Base-by-base conservation (phyloP, 2,329 filamentous ascomycete species). In the Saccharata proteae region DNA sequence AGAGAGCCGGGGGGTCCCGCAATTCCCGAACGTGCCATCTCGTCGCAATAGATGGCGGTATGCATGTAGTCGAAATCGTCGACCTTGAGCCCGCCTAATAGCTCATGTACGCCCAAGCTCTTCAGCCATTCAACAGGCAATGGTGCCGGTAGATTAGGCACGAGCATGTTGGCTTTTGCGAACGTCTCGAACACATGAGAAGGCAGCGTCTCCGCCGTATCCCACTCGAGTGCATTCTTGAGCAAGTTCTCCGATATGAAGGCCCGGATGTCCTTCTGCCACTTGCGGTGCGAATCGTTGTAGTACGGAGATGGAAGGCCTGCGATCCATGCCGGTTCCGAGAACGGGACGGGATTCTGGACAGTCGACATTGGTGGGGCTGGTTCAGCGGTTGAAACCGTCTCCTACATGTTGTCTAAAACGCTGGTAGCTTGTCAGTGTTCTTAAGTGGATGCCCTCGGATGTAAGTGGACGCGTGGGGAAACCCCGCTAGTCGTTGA, bases 31-130 rank as follows among this genome's bases (percentile, higher is more conserved):
- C 77, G 67, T 11, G 65, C 59, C 68, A 84, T 73, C 68, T 82
- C 80, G 44, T 84, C 78, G 4, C 59, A 57, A 45, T 77, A 84
- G 30, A 85, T 83, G 32, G 74, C 62, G 0, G 67, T 72, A 47
- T 85, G 78, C 7, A 81, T 59, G 41, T 77, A 75, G 45, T 82
- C 78, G 58, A 76, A 85, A 16, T 85, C 76, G 46, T 84, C 78
- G 2, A 85, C 69, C 40, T 71, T 74, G 2, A 77, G 52, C 0
- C 68, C 69, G 1, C 77, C 77, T 0, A 77, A 59, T 23, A 85
- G 70, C 43, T 79, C 69, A 35, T 73, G 58, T 26, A 84, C 74
- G 1, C 74, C 77, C 12, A 78, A 45, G 26, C 61, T 67, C 51
- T 75, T 75, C 38, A 83, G 57, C 72, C 77, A 78, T 29, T 66